A percentile compares a stretch with the other conserved stretches of the same genome.
Conservation (phyloP, 1,139 yeast species). For the Scheffersomyces insectosa region DNA sequence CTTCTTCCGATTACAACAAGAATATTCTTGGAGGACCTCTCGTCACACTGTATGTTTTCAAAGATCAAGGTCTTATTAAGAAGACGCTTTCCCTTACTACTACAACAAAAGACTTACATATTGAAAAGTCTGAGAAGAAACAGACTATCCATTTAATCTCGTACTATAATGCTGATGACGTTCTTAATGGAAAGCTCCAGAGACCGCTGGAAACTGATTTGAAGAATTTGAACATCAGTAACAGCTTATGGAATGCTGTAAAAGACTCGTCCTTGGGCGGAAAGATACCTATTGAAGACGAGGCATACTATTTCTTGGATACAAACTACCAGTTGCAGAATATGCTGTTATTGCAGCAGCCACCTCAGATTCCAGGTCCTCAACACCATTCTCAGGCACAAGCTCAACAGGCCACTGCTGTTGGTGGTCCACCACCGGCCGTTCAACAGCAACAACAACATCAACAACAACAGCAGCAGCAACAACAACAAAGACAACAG, state of each 20-base stretch:
- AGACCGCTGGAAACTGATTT: constrained; percentile 63
- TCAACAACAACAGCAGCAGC: constrained; percentile 1
- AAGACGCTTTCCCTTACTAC: constrained; percentile 72
- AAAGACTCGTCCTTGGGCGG: constrained; percentile 64
- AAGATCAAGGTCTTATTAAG: constrained; percentile 76
- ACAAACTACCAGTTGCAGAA: constrained; percentile 46
- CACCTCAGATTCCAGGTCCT: constrained; percentile 2
- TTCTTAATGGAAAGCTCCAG: constrained; percentile 52
- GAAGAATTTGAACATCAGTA: constrained; percentile 52
- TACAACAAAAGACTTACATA: constrained; percentile 34
- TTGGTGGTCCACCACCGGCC: constrained; percentile 3
- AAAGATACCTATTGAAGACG: constrained; percentile 52
- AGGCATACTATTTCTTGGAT: constrained; percentile 53
- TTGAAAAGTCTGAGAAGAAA: constrained; percentile 27
- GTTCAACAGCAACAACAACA: constrained; percentile 10
- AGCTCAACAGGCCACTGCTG: constrained; percentile 2
- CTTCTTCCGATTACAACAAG: background rate
- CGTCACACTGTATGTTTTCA: constrained; percentile 63
- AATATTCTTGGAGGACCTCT: constrained; percentile 51
- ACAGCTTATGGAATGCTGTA: constrained; percentile 60
- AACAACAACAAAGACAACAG: constrained; percentile 1
- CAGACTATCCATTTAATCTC: constrained; percentile 74
- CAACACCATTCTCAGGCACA: constrained; percentile 4
- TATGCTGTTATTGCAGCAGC: constrained; percentile 32
- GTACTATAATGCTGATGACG: constrained; percentile 77